phyloP scores from a whole-genome alignment of 2,329 filamentous ascomycete genomes.

The Fusarium buharicum region DNA sequence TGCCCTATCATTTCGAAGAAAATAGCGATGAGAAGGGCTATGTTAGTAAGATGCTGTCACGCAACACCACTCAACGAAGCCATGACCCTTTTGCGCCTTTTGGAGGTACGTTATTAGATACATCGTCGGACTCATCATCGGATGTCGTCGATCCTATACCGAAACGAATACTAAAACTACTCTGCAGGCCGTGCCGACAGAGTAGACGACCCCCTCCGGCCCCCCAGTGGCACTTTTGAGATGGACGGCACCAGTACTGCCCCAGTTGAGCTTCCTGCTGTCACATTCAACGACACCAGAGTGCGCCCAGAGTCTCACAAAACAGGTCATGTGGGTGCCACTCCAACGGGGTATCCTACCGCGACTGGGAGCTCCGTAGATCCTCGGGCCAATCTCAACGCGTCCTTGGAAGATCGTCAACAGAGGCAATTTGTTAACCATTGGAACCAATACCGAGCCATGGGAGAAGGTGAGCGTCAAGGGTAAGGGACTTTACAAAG shows the following conservation, averaged over 20 bases:
- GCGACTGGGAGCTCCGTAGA: constrained; percentile 39
- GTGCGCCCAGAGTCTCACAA: constrained; percentile 11
- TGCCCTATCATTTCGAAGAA: constrained; percentile 41
- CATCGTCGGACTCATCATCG: constrained; percentile 4
- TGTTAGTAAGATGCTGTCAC: constrained; percentile 41
- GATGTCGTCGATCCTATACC: not conserved
- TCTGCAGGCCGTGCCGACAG: constrained; percentile 50
- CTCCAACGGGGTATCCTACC: constrained; percentile 11
- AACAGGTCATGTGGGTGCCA: constrained; percentile 7
- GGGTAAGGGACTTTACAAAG: constrained; percentile 5
- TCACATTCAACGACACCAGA: constrained; percentile 26
- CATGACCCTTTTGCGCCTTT: constrained; percentile 57
- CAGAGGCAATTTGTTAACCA: constrained; percentile 51
- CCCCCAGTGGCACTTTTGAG: constrained; percentile 49
- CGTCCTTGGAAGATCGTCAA: constrained; percentile 45
- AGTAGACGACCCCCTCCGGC: constrained; percentile 42
- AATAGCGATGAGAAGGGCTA: constrained; percentile 37
- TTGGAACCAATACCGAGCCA: constrained; percentile 50
- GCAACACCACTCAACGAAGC: constrained; percentile 43
- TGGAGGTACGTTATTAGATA: constrained; percentile 52
- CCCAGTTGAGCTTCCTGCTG: constrained; percentile 50
- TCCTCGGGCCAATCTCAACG: constrained; percentile 51
- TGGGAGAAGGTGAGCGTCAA: constrained; percentile 20
- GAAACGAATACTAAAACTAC: constrained; percentile 28
- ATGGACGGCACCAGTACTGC: constrained; percentile 51